Conservation (phyloP, 1,139 yeast genomes). For the Hanseniaspora gamundiae region DNA sequence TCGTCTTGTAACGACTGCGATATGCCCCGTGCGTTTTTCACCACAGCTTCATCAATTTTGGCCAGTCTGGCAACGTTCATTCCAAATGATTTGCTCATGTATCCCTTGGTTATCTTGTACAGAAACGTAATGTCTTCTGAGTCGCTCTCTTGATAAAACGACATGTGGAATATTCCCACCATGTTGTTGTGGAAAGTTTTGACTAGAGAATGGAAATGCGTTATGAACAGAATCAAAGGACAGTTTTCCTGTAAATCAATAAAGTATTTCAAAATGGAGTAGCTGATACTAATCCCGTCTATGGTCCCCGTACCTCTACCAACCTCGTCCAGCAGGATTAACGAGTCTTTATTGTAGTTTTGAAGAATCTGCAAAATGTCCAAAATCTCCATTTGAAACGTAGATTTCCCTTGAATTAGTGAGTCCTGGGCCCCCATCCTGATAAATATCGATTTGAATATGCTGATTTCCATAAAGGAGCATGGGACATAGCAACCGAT, state of each 20-base stretch:
- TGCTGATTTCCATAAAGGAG: conserved; percentile 29
- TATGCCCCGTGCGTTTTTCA: conserved; percentile 25
- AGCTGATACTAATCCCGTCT: conserved; percentile 85
- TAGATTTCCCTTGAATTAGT: conserved; percentile 31
- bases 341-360: conserved; percentile 25
- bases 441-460: conserved; percentile 32
- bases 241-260: conserved; percentile 29
- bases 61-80: conserved; percentile 70
- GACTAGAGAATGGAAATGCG: conserved; percentile 74
- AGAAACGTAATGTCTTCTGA: conserved; percentile 37
- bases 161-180: conserved; percentile 65
- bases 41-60: conserved; percentile 39
- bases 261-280: conserved; percentile 58
- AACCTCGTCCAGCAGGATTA: conserved; percentile 38
- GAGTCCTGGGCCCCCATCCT: conserved; percentile 37
- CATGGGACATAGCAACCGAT: conserved; percentile 42
- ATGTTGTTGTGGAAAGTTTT: conserved; percentile 34
- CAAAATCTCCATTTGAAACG: conserved; percentile 39
- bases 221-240: conserved; percentile 65
- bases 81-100: conserved; percentile 59
- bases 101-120: conserved; percentile 48
- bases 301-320: conserved; percentile 67
- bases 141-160: conserved; percentile 37
- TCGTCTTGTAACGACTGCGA: not conserved
- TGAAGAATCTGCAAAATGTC: conserved; percentile 34